These are phyloP conservation scores for Millerago galiae DNA, from an alignment of 805 yeast genomes.

Conservation along the genomic window DNA sequence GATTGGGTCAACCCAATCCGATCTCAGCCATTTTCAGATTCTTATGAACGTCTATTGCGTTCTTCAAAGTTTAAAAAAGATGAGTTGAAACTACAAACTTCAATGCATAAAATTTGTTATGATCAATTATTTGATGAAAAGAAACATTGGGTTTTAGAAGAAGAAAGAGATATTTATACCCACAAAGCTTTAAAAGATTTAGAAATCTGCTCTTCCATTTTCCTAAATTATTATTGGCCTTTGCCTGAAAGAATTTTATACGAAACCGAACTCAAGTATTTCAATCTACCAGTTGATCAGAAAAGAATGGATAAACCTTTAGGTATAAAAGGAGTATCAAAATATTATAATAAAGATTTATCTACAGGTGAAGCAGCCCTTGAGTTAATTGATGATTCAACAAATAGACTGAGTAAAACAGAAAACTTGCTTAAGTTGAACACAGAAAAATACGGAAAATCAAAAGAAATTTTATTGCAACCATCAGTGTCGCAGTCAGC, in stretches of 20 bases:
- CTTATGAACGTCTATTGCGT: constrained; percentile 20
- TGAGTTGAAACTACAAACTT: not conserved
- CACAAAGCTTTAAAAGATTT: constrained; percentile 23
- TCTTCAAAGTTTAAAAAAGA: constrained; percentile 4
- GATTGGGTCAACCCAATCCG: constrained; percentile 26
- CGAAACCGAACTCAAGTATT: constrained; percentile 22
- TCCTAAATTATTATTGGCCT: constrained; percentile 22
- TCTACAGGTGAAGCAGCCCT: not conserved
- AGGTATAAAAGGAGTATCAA: constrained; percentile 17
- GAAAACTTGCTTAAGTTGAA: constrained; percentile 7
- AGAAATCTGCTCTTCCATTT: constrained; percentile 25
- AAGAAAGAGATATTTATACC: constrained; percentile 10
- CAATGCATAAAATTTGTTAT: constrained; percentile 16
- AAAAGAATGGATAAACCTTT: constrained; percentile 13
- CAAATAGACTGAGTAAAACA: constrained; percentile 8
- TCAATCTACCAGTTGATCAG: constrained; percentile 17
- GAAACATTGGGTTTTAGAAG: constrained; percentile 23
- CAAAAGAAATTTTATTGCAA: constrained; percentile 9
- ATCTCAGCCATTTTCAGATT: constrained; percentile 21
- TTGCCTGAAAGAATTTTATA: constrained; percentile 24
- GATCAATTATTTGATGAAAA: constrained; percentile 15
- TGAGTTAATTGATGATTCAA: not conserved
- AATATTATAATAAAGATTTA: constrained; percentile 4
- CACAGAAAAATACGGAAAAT: constrained; percentile 2
- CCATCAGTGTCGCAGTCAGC: constrained; percentile 8